phyloP scores from a whole-genome alignment of 2,329 filamentous ascomycete genomes.

The Aureobasidium sp. region DNA sequence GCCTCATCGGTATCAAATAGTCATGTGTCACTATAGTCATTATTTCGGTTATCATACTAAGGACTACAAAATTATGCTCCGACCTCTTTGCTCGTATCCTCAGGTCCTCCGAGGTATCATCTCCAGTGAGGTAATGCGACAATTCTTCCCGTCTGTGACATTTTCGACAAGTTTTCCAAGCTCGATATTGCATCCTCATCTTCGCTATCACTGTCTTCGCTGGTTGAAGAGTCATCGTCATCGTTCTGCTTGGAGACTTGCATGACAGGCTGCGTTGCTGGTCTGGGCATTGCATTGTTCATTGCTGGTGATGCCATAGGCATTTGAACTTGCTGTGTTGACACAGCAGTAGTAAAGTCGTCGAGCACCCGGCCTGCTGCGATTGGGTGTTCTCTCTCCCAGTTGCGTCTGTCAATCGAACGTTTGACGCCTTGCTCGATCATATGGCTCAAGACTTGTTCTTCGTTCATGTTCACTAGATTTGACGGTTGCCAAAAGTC shows the following conservation, averaged over 20 bases:
- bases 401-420: not conserved
- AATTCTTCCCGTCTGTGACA: not conserved
- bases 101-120: too few species aligned
- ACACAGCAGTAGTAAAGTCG: not conserved
- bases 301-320: not conserved
- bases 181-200: not conserved
- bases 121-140: not conserved
- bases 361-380: not conserved
- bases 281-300: not conserved
- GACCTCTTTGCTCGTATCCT: not conserved
- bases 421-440: not conserved
- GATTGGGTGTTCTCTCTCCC: not conserved
- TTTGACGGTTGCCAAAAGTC: not conserved
- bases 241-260: not conserved
- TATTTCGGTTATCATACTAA: not conserved
- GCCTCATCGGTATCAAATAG: not conserved
- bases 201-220: not conserved
- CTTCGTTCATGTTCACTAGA: not conserved
- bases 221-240: not conserved
- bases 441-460: conserved; percentile 7
- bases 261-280: not conserved
- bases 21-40: not conserved
- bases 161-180: not conserved
- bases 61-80: not conserved
- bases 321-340: not conserved